A percentile compares a stretch with the other conserved stretches of the same genome.
Conservation (phyloP, 1,284 basidiomycete genomes). For the Puccinia polysora region DNA sequence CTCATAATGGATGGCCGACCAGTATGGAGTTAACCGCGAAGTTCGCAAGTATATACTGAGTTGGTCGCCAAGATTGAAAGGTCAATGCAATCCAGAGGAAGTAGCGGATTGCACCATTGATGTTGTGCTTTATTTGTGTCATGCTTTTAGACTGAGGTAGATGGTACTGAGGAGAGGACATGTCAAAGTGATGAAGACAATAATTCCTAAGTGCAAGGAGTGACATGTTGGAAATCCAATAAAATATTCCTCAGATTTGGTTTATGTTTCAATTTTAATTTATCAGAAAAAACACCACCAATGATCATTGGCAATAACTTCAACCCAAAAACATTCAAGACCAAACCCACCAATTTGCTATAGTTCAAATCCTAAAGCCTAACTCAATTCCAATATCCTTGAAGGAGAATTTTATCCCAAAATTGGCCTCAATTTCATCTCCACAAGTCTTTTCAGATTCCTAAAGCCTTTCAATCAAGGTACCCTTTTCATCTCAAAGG, state of each 20-base stretch:
- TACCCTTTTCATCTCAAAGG: slow-evolving; percentile 14
- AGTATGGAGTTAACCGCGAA: too few relatives aligned
- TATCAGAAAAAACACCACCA: slow-evolving; percentile 4
- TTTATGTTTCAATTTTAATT: slow-evolving; percentile 11
- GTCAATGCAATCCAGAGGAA: too few relatives aligned
- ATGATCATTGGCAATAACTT: slow-evolving; percentile 15
- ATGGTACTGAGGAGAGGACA: too few relatives aligned
- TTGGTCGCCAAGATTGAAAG: too few relatives aligned
- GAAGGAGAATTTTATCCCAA: slow-evolving; percentile 27
- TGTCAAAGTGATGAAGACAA: too few relatives aligned
- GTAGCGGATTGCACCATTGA: too few relatives aligned
- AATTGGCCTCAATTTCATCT: slow-evolving; percentile 24
- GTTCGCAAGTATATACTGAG: too few relatives aligned
- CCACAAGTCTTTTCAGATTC: neutral
- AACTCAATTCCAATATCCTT: slow-evolving; percentile 11
- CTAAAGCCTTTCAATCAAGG: slow-evolving; percentile 17
- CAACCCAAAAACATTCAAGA: slow-evolving; percentile 5
- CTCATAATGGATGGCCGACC: too few relatives aligned
- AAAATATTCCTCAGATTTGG: slow-evolving; percentile 10
- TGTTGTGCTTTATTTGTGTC: too few relatives aligned
- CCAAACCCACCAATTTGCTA: slow-evolving; percentile 20
- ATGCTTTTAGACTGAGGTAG: too few relatives aligned
- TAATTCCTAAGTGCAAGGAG: too few relatives aligned
- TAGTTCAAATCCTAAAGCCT: slow-evolving; percentile 18
- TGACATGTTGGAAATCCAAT: slow-evolving; percentile 19